phyloP scores from a whole-genome alignment of 495 filamentous ascomycete genomes.

The Xylaria palmicola region DNA sequence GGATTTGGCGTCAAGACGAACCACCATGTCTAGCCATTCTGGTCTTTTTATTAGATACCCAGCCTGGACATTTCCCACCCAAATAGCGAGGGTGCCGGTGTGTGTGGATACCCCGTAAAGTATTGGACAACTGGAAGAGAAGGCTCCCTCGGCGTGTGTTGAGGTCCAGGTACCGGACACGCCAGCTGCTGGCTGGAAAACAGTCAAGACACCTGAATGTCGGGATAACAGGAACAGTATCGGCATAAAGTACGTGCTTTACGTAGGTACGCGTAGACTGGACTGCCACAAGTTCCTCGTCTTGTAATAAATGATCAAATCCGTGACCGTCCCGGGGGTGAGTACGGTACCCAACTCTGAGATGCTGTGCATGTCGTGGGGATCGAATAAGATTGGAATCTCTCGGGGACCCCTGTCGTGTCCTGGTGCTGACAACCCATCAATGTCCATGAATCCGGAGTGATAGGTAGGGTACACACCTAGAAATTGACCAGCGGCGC shows the following conservation, averaged over 20 bases:
- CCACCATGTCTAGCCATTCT: not conserved
- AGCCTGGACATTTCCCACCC: not conserved
- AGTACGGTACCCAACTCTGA: not conserved
- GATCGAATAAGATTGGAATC: constrained; percentile 1
- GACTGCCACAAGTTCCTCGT: not conserved
- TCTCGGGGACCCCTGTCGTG: not conserved
- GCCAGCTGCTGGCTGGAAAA: not conserved
- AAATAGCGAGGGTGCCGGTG: not conserved
- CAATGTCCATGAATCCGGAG: not conserved
- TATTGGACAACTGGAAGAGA: too few relatives aligned
- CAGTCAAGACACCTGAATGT: not conserved
- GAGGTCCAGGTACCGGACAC: not conserved
- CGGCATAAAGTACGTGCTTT: not conserved
- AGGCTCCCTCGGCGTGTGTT: too few relatives aligned
- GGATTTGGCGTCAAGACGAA: too few relatives aligned
- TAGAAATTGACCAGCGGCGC: constrained; percentile 1
- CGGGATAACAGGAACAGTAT: not conserved
- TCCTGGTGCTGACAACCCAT: not conserved
- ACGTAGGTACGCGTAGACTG: not conserved
- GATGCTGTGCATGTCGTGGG: not conserved
- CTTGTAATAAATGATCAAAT: not conserved
- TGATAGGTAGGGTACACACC: not conserved
- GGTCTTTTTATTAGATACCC: not conserved
- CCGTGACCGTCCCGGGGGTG: not conserved
- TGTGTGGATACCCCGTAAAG: not conserved